A percentile compares a stretch with the other conserved stretches of the same genome.
These are phyloP conservation scores for Lobosporangium transversale DNA, from an alignment of 192 early-diverging fungal genomes.

Conservation along the genomic window DNA sequence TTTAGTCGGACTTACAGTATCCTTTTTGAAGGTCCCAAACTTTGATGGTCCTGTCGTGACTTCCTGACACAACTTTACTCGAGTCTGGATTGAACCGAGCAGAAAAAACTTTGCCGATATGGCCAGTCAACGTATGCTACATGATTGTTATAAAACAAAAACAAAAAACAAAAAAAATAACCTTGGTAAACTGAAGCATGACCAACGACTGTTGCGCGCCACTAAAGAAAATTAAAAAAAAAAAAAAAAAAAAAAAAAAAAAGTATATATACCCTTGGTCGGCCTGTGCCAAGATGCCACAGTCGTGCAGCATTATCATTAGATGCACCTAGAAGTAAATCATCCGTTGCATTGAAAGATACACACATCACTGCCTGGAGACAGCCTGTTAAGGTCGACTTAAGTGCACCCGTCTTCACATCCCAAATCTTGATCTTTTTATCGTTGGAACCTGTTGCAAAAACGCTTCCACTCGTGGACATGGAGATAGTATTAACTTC, in stretches of 20 bases:
- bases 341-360: constrained; percentile 74
- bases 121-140: constrained; percentile 92
- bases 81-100: constrained; percentile 86
- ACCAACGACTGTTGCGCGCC: too few relatives aligned
- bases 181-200: too few relatives aligned
- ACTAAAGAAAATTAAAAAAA: constrained; percentile 1
- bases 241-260: background rate
- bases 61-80: constrained; percentile 87
- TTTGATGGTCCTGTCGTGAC: constrained; percentile 96
- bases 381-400: constrained; percentile 79
- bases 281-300: constrained; percentile 82
- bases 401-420: constrained; percentile 71
- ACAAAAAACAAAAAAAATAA: too few relatives aligned
- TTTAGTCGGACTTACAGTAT: constrained; percentile 73
- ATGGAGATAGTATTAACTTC: constrained; percentile 88
- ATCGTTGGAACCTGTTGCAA: constrained; percentile 86
- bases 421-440: constrained; percentile 85
- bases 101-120: constrained; percentile 92
- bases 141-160: too few relatives aligned
- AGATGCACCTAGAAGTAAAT: constrained; percentile 80
- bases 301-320: constrained; percentile 92
- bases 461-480: constrained; percentile 70
- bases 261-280: constrained; percentile 65
- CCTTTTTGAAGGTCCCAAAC: constrained; percentile 94
- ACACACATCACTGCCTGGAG: constrained; percentile 88